Evolutionary conservation across 805 yeast species (phyloP).

Genomic region (Candida maris): DNA sequence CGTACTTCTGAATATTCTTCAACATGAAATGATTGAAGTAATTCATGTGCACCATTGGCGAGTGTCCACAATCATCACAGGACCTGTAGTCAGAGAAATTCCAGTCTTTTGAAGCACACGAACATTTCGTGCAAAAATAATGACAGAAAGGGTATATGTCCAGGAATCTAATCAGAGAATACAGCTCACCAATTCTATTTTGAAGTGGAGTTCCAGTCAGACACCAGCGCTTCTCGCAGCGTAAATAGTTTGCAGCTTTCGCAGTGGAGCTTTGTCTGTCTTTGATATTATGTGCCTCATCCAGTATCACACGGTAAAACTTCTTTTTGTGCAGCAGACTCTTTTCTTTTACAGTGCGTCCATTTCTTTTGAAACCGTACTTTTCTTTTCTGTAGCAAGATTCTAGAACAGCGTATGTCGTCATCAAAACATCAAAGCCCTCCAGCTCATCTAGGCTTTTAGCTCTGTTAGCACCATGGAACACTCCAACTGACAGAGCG

Average conservation of each 20-base stretch:
- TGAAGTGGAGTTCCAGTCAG: slow-evolving; percentile 95
- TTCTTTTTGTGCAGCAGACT: slow-evolving; percentile 69
- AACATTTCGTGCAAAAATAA: slow-evolving; percentile 92
- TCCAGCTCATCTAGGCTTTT: slow-evolving; percentile 51
- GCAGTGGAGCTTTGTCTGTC: slow-evolving; percentile 94
- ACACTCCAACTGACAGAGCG: slow-evolving; percentile 61
- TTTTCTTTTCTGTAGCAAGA: slow-evolving; percentile 78
- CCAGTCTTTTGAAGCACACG: slow-evolving; percentile 83
- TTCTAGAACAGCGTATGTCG: slow-evolving; percentile 91
- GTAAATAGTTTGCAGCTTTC: slow-evolving; percentile 75
- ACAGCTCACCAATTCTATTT: slow-evolving; percentile 93
- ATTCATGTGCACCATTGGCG: slow-evolving; percentile 92
- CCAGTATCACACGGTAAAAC: slow-evolving; percentile 84
- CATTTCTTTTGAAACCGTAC: slow-evolving; percentile 77
- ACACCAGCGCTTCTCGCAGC: slow-evolving; percentile 81
- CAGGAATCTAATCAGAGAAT: slow-evolving; percentile 83
- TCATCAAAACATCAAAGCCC: slow-evolving; percentile 74
- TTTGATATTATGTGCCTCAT: slow-evolving; percentile 97
- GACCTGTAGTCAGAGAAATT: slow-evolving; percentile 74
- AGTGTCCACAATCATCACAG: slow-evolving; percentile 85
- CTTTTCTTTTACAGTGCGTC: slow-evolving; percentile 65
- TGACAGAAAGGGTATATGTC: slow-evolving; percentile 80
- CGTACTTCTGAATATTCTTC: slow-evolving; percentile 86
- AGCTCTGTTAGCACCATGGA: slow-evolving; percentile 83
- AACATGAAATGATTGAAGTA: slow-evolving; percentile 94